Evolutionary conservation across 305 asterid species (phyloP), one percentile per base, ranked within the genome.

Genomic region (Solanum aculeatissimum): DNA sequence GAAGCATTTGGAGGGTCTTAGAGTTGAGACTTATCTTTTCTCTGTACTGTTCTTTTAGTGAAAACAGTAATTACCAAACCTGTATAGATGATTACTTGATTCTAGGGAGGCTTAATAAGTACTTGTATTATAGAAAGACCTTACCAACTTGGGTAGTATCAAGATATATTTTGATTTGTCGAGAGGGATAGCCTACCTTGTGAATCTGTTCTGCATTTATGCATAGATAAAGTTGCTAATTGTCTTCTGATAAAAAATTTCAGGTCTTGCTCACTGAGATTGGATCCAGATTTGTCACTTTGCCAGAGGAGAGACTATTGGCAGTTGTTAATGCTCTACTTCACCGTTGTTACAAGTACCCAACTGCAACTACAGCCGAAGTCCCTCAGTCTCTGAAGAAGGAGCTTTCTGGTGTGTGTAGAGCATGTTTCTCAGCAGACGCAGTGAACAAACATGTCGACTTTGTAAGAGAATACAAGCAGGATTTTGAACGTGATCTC

Each of bases 331-430:
- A 97, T 86, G 99, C 99, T 80, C 85, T 97, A 89, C 99, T 97
- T 86, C 99, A 97, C 85, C 99, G 99, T 27, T 97, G 99, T 90
- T 97, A 97, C 91, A 97, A 97, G 91, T 97, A 97, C 86, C 99
- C 99, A 21, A 95, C 99, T 72, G 99, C 98, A 65, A 97, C 99
- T 58, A 97, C 99, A 75, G 99, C 97, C 63, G 99, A 97, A 92
- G 99, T 97, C 91, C 99, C 99, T 47, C 98, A 93, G 83, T 92
- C 99, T 87, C 94, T 97, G 65, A 97, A 95, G 87, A 97, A 97
- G 88, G 99, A 97, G 93, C 99, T 97, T 72, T 97, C 99, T 88
- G 99, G 99, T 86, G 99, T 97, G 87, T 97, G 99, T 90, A 93
- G 97, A 87, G 99, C 99, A 86, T 97, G 99, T 88, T 97, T 97